Base-by-base conservation (phyloP, 805 yeast genomes). In the Martiniozyma abietophila region DNA sequence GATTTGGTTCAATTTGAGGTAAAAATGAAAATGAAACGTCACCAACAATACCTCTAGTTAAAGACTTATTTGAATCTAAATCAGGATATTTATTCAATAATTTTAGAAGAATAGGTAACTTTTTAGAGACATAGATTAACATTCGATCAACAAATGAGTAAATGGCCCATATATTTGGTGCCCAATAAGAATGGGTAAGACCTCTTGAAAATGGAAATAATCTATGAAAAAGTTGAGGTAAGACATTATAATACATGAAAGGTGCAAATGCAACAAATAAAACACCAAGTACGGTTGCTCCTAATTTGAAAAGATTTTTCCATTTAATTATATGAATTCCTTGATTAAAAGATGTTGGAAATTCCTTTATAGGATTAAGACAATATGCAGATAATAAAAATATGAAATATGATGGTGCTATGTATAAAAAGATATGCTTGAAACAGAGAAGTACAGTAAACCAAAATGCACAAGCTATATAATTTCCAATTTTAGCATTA, bases 141-240 rank as follows among this genome's bases (percentile, higher is more conserved):
- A 78, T 50, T 38, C 94, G 67, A 56, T 92, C 99, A 10, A 68
- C 40, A 44, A 83, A 80, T 2, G 96, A 82, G 57, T 92, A 92
- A 8, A 89, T 47, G 0, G 98, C 96, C 99, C 99, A 92, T 30
- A 86, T 64, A 50, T 92, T 92, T 11, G 99, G 97, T 1, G 98
- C 97, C 97, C 98, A 92, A 59, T 92, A 92, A 0, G 97, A 96
- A 58, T 92, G 98, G 4, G 96, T 92, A 24, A 92, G 65, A 1
- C 97, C 97, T 53, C 97, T 67, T 32, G 94, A 80, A 53, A 89
- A 89, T 5, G 98, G 98, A 59, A 92, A 92, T 21, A 92, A 59
- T 29, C 98, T 66, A 5, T 61, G 51, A 7, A 84, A 31, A 12
- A 92, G 57, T 41, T 83, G 74, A 0, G 81, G 78, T 31, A 81